Evolutionary conservation across 2,329 filamentous ascomycete genomes (phyloP), one percentile per base, ranked within the genome.

Genomic region (Fusarium staphyleae): DNA sequence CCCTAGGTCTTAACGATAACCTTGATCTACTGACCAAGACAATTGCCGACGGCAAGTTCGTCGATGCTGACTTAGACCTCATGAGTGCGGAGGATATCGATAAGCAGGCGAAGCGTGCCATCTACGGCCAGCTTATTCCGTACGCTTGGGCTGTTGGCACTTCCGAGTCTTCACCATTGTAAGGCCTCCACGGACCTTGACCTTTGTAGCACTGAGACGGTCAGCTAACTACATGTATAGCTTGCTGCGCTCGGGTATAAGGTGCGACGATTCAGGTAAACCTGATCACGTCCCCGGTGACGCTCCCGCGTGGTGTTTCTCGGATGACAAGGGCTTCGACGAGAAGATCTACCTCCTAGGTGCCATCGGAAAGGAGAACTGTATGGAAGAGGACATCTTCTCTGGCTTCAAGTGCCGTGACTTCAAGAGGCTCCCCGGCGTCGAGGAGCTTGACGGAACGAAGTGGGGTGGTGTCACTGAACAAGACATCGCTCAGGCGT

Each of bases 381-480:
- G 28, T 6, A 19, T 33, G 13, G 29, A 35, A 4, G 44, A 48
- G 5, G 44, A 39, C 15, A 13, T 40, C 22, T 46, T 45, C 11
- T 37, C 29, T 15, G 33, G 37, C 37, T 50, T 36, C 16, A 49
- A 46, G 33, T 46, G 40, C 28, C 32, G 41, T 16, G 45, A 45
- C 36, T 53, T 33, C 15, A 33, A 22, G 19, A 18, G 29, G 16
- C 50, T 24, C 14, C 51, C 37, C 7, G 33, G 16, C 4, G 14
- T 49, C 10, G 35, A 34, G 3, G 41, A 49, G 26, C 40, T 48
- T 10, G 53, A 46, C 12, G 42, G 28, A 12, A 41, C 26, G 5
- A 48, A 47, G 46, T 50, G 46, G 45, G 37, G 42, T 39, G 43
- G 50, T 11, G 34, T 46, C 11, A 44, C 35, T 5, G 22, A 37